phyloP scores from a whole-genome alignment of 148 eudicot genomes.

The Amaranthus palmeri region DNA sequence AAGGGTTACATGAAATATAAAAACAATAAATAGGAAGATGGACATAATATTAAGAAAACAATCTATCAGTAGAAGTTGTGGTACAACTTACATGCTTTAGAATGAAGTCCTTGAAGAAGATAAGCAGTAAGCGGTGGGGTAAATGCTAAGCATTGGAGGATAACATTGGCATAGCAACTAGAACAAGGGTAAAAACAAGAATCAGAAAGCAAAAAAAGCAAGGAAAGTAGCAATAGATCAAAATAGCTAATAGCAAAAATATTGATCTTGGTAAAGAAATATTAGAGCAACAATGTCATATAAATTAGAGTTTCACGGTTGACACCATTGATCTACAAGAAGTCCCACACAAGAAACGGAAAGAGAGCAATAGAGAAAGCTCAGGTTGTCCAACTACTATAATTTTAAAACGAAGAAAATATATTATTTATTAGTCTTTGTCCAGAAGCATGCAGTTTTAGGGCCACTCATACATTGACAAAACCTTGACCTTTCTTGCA shows the following conservation, averaged over 20 bases:
- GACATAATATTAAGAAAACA: background rate
- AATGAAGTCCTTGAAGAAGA: slow-evolving; percentile 78
- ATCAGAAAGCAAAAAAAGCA: background rate
- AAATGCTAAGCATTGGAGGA: slow-evolving; percentile 81
- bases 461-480: no score
- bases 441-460: slow-evolving; percentile 2
- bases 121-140: slow-evolving; percentile 89
- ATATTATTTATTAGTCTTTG: background rate
- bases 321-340: background rate
- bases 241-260: background rate
- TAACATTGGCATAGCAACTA: slow-evolving; percentile 90
- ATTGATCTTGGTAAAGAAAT: background rate
- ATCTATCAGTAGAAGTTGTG: slow-evolving; percentile 6
- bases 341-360: background rate
- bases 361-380: background rate
- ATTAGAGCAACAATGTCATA: background rate
- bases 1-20: background rate
- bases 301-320: background rate
- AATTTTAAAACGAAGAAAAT: background rate
- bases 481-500: no score
- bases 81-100: slow-evolving; percentile 61
- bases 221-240: background rate
- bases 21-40: background rate
- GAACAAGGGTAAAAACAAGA: slow-evolving; percentile 1
- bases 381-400: background rate